These are phyloP conservation scores for Hansfordia pulvinata DNA, from an alignment of 2,329 filamentous ascomycete species.

Conservation along the genomic window DNA sequence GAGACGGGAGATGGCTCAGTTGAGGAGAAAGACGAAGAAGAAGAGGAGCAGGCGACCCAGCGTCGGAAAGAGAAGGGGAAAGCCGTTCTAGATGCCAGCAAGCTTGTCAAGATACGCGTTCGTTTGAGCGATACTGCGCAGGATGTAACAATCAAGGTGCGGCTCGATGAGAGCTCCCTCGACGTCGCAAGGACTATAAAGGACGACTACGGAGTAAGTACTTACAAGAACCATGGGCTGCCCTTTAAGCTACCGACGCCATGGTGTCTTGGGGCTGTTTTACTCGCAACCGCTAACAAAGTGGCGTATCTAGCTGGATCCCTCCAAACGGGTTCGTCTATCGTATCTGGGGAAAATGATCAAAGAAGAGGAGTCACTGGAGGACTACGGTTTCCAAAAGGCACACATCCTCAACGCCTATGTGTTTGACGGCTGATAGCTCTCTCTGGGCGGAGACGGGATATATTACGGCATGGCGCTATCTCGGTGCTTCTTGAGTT, in stretches of 20 bases:
- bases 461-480: no score
- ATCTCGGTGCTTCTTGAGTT: no score
- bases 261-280: no score
- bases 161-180: constrained; percentile 49
- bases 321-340: constrained; percentile 50
- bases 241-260: no score
- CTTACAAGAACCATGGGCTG: no score
- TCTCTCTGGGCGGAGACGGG: no score
- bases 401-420: constrained; percentile 68
- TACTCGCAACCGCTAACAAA: not conserved
- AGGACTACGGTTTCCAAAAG: constrained; percentile 60
- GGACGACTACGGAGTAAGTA: constrained; percentile 48
- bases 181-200: constrained; percentile 48
- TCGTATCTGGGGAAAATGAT: constrained; percentile 74
- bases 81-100: constrained; percentile 33
- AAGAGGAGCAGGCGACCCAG: constrained; percentile 21
- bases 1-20: constrained; percentile 7
- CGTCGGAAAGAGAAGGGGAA: constrained; percentile 47
- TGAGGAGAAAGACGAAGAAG: constrained; percentile 13
- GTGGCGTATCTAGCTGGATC: constrained; percentile 32
- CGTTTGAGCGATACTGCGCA: constrained; percentile 52
- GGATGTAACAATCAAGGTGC: constrained; percentile 47
- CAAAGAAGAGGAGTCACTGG: constrained; percentile 51
- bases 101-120: constrained; percentile 43
- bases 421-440: constrained; percentile 33